A percentile compares a stretch with the other conserved stretches of the same genome.
Evolutionary conservation across 1,284 basidiomycete species (phyloP).

Genomic region (Trichosporon faecale): DNA sequence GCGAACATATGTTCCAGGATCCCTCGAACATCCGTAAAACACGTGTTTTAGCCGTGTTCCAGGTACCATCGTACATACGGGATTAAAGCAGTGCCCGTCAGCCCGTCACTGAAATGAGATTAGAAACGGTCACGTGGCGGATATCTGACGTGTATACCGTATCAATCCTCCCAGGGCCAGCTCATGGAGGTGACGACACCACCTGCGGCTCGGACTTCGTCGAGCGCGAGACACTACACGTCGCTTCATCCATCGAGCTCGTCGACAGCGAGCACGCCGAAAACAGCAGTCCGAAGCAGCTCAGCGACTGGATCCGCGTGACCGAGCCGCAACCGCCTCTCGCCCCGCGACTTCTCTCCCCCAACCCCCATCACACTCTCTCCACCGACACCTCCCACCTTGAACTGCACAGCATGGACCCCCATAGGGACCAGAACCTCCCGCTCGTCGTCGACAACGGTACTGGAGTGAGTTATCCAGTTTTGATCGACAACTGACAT

Average conservation of each 20-base stretch:
- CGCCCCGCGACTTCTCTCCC: neutral
- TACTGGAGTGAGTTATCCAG: slow-evolving; percentile 72
- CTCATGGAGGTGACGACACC: slow-evolving; percentile 1
- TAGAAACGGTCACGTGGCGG: neutral
- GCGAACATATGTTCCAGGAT: too few relatives aligned
- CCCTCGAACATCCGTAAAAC: too few relatives aligned
- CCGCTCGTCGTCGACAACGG: slow-evolving; percentile 97
- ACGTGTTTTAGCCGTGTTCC: too few relatives aligned
- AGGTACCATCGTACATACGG: too few relatives aligned
- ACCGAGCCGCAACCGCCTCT: neutral
- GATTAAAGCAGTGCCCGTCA: too few relatives aligned
- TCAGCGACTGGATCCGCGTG: neutral
- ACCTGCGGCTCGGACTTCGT: neutral
- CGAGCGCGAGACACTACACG: neutral
- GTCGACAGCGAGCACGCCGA: neutral
- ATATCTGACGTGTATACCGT: neutral
- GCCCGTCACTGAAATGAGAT: neutral
- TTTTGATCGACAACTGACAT: neutral
- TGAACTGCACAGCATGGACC: slow-evolving; percentile 20
- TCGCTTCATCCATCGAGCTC: slow-evolving; percentile 3
- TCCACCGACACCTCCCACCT: neutral
- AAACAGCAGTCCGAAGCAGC: neutral
- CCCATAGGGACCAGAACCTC: slow-evolving; percentile 29
- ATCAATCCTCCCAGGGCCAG: neutral
- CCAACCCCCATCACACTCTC: neutral